phyloP scores from a whole-genome alignment of 2,329 filamentous ascomycete genomes.

The Ascochyta viciae-villosae region DNA sequence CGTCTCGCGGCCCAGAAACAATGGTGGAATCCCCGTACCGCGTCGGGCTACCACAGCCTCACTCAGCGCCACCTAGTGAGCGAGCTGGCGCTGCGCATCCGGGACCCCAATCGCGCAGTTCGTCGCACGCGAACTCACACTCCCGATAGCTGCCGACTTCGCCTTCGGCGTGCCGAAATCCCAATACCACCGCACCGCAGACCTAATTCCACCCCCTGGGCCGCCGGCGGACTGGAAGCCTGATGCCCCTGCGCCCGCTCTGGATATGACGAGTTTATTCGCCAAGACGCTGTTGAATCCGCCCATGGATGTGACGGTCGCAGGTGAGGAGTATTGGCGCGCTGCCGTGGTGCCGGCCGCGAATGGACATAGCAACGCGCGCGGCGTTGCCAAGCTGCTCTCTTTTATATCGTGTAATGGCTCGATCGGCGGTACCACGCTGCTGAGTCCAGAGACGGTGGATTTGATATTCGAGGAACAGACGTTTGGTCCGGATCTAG shows the following conservation, averaged over 20 bases:
- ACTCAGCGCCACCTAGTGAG: constrained; percentile 26
- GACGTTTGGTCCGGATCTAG: constrained; percentile 14
- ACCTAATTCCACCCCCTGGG: constrained; percentile 21
- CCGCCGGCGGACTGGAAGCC: background rate
- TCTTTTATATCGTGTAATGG: constrained; percentile 16
- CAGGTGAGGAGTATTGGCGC: constrained; percentile 10
- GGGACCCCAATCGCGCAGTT: constrained; percentile 15
- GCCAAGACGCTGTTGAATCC: constrained; percentile 20
- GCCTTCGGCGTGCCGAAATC: constrained; percentile 20
- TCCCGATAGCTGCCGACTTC: constrained; percentile 56
- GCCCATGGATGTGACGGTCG: constrained; percentile 9
- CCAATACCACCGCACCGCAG: constrained; percentile 13
- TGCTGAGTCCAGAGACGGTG: constrained; percentile 19
- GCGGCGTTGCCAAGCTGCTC: constrained; percentile 17
- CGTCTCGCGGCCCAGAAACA: constrained; percentile 21
- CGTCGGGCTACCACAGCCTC: constrained; percentile 23
- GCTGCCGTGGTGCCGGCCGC: constrained; percentile 8
- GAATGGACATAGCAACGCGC: constrained; percentile 24
- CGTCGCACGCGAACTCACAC: constrained; percentile 68
- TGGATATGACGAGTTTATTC: background rate
- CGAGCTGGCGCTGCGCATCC: constrained; percentile 17
- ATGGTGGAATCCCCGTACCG: constrained; percentile 27
- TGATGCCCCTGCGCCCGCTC: background rate
- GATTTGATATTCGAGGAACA: constrained; percentile 24
- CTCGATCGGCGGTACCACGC: background rate